Conservation (phyloP, 1,284 basidiomycete genomes). For the Paramarasmius palmivorus region DNA sequence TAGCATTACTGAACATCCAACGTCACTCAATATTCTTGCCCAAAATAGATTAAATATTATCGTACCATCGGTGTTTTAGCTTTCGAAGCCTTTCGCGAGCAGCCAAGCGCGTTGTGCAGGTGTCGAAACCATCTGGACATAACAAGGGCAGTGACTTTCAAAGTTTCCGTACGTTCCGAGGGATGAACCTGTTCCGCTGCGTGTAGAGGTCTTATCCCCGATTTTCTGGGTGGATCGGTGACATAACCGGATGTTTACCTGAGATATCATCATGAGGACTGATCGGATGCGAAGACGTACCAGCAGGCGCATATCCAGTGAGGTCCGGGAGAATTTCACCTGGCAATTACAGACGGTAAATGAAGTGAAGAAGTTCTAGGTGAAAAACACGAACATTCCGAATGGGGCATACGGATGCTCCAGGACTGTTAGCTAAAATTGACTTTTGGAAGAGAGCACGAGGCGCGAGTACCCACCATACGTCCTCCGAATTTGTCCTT, state of each 20-base stretch:
- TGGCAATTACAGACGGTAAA: constrained; percentile 23
- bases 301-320: constrained; percentile 71
- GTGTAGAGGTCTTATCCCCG: constrained; percentile 63
- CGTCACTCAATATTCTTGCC: constrained; percentile 2
- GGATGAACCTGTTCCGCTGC: constrained; percentile 68
- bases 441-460: background rate
- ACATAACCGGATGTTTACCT: constrained; percentile 47
- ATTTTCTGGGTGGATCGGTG: constrained; percentile 57
- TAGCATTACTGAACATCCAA: constrained; percentile 56
- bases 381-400: constrained; percentile 49
- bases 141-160: constrained; percentile 67
- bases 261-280: background rate
- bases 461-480: constrained; percentile 48
- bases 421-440: constrained; percentile 42
- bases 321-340: constrained; percentile 69
- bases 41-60: background rate
- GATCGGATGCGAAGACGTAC: constrained; percentile 33
- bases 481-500: constrained; percentile 65
- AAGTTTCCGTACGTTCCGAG: constrained; percentile 70
- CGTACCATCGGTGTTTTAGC: constrained; percentile 61
- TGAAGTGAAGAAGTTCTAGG: background rate
- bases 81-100: constrained; percentile 59
- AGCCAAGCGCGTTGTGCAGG: constrained; percentile 57
- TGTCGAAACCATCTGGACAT: constrained; percentile 61
- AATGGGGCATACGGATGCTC: constrained; percentile 68